Base-by-base conservation (phyloP, 169 alveolate species). In the Plasmodium sp. region DNA sequence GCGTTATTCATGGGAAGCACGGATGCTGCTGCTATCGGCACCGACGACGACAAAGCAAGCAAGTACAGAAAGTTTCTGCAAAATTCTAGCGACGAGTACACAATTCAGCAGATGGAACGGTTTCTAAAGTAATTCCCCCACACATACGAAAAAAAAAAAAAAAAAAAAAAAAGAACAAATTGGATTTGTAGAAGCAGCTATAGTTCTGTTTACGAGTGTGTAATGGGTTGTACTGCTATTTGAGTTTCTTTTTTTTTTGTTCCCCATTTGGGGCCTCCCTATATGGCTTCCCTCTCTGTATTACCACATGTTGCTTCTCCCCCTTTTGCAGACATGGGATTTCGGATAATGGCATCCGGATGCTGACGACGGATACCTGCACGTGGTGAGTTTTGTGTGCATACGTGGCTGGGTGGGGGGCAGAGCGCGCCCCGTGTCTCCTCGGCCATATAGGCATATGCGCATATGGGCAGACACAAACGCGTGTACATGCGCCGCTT, bases 321-420 rank as follows among this genome's bases (percentile, higher is more conserved):
- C 5, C 77, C 86, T 33, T 33, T 27, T 67, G 31, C 83, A 95
- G 97, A 85, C 67, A 95, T 90, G 97, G 97, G 3, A 92, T 95
- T 31, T 93, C 96, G 10, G 96, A 95, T 5, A 96, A 95, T 83
- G 97, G 97, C 34, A 86, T 96, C 18, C 83, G 96, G 31, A 95
- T 95, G 94, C 54, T 95, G 96, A 95, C 96, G 39, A 94, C 92
- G 67, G 94, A 95, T 45, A 83, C 93, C 16, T 84, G 95, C 80
- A 90, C 95, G 43, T 95, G 97, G 97, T 95, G 36, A 80, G 96
- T 81, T 31, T 16, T 51, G 22, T 27, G 36, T 31, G 41, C 39
- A 45, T n/a, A 16, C 39, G 51, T 81, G 77, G 41, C 33, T 51
- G 14, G 34, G 18, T 81, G 43, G 9, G 5, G 45, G 34, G n/a